Percentiles rank a stretch among this genome's conserved stretches.
Evolutionary conservation across 768 basidiomycete species (phyloP).

Genomic region (Podaxis sp.): DNA sequence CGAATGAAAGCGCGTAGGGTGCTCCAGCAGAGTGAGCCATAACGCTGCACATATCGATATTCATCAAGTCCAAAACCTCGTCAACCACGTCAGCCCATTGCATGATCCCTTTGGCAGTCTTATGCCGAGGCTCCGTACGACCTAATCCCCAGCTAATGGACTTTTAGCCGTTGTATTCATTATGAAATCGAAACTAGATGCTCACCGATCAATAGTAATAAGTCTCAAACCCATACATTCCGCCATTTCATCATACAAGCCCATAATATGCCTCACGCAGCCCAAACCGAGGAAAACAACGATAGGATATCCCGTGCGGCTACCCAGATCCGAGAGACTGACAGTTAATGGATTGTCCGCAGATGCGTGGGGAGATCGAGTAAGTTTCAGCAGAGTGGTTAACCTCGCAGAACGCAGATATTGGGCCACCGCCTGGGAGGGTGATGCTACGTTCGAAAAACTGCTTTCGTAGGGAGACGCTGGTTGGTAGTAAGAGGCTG

Average conservation of each 20-base stretch:
- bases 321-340: constrained; percentile 92
- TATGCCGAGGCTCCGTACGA: constrained; percentile 70
- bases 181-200: constrained; percentile 12
- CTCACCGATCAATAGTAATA: constrained; percentile 90
- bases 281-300: constrained; percentile 92
- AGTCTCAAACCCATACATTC: constrained; percentile 81
- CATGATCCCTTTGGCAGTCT: constrained; percentile 74
- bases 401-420: constrained; percentile 86
- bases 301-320: constrained; percentile 81
- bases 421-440: constrained; percentile 73
- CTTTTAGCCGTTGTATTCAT: constrained; percentile 17
- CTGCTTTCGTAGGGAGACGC: constrained; percentile 48
- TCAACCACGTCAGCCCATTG: constrained; percentile 92
- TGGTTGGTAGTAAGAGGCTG: constrained; percentile 45
- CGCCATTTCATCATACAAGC: constrained; percentile 96
- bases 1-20: constrained; percentile 90
- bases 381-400: constrained; percentile 79
- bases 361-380: constrained; percentile 77
- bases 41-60: constrained; percentile 78
- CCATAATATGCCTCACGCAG: constrained; percentile 93
- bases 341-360: constrained; percentile 74
- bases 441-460: constrained; percentile 42
- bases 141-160: constrained; percentile 85
- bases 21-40: constrained; percentile 97
- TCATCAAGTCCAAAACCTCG: constrained; percentile 81